phyloP scores from a whole-genome alignment of 768 basidiomycete genomes.

The Hebeloma cylindrosporum region DNA sequence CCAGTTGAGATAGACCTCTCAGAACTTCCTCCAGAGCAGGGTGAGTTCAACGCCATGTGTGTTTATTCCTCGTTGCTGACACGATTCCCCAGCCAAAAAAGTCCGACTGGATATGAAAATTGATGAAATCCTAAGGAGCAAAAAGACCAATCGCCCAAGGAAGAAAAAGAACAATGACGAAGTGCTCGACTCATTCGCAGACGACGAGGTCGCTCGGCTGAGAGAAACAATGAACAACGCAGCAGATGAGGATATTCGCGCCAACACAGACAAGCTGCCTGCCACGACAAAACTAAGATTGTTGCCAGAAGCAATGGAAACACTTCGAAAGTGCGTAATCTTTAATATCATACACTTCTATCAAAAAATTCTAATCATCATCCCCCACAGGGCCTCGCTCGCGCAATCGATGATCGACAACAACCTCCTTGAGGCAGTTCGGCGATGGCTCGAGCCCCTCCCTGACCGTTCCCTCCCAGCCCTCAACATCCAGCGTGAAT shows the following conservation, averaged over 20 bases:
- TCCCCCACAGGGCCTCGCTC: conserved; percentile 64
- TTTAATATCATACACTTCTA: conserved; percentile 9
- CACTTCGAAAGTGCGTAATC: conserved; percentile 76
- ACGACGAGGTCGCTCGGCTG: conserved; percentile 89
- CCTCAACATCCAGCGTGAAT: conserved; percentile 91
- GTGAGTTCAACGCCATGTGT: conserved; percentile 36
- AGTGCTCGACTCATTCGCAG: conserved; percentile 81
- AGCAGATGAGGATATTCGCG: conserved; percentile 78
- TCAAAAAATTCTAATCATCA: conserved; percentile 8
- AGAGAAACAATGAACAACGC: conserved; percentile 86
- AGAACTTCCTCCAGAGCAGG: conserved; percentile 76
- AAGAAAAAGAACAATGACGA: conserved; percentile 82
- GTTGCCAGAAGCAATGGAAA: conserved; percentile 88
- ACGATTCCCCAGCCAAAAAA: conserved; percentile 64
- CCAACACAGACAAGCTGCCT: conserved; percentile 78
- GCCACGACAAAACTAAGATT: conserved; percentile 83
- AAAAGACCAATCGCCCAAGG: conserved; percentile 63
- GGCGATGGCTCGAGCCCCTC: conserved; percentile 91
- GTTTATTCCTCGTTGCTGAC: conserved; percentile 1
- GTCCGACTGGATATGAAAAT: conserved; percentile 79
- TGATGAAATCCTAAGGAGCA: conserved; percentile 83
- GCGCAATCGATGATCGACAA: conserved; percentile 94
- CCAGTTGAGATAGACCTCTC: conserved; percentile 64
- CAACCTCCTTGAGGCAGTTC: conserved; percentile 87
- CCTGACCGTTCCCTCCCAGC: conserved; percentile 91